Conservation (phyloP, 176 grass and related monocot genomes). For the Avena sativa region DNA sequence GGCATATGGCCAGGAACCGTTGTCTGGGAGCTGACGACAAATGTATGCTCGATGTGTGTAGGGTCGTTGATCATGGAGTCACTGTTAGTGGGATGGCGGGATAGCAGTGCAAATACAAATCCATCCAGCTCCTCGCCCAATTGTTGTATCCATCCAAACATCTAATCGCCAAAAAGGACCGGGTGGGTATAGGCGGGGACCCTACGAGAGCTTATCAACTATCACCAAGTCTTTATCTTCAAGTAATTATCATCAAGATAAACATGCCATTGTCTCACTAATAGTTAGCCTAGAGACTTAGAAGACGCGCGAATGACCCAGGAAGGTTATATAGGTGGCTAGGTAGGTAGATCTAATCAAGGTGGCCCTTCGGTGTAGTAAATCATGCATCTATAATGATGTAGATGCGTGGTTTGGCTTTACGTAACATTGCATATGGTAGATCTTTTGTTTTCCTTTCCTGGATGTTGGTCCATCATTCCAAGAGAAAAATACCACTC, state of each 20-base stretch:
- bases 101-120: conserved; percentile 28
- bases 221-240: conserved; percentile 11
- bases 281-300: neutral
- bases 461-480: too few relatives aligned
- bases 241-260: conserved; percentile 11
- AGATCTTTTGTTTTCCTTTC: too few relatives aligned
- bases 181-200: neutral
- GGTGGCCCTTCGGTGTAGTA: conserved; percentile 1
- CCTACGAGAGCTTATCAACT: neutral
- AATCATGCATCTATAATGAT: neutral
- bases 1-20: neutral
- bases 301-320: neutral
- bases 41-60: neutral
- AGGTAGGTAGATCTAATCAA: conserved; percentile 9
- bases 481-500: too few relatives aligned
- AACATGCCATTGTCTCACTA: too few relatives aligned
- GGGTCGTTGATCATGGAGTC: neutral
- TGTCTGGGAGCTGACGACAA: neutral
- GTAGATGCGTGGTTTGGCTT: neutral
- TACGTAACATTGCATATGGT: too few relatives aligned
- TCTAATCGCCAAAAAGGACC: conserved; percentile 15
- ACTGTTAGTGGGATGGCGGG: conserved; percentile 6
- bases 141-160: conserved; percentile 36
- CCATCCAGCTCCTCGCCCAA: neutral
- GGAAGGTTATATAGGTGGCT: neutral